Conservation (phyloP, 2,329 filamentous ascomycete species). For the Neopestalotiopsis clavispora region DNA sequence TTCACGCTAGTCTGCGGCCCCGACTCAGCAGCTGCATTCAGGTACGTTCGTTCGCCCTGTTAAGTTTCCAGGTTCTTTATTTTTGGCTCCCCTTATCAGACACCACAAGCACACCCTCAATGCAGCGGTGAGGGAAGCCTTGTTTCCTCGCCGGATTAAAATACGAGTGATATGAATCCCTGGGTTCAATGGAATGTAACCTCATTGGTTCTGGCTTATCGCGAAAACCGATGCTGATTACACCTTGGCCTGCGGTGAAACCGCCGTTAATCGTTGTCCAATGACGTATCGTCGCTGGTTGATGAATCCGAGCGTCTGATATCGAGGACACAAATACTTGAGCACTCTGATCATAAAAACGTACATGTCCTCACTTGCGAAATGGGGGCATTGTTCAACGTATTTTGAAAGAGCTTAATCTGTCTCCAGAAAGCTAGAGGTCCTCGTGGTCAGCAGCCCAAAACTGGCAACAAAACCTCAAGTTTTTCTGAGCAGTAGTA, state of each 20-base stretch:
- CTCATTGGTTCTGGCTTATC: neutral
- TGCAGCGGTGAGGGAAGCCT: neutral
- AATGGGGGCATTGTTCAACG: neutral
- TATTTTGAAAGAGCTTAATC: neutral
- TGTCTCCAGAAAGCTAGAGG: neutral
- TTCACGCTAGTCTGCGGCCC: neutral
- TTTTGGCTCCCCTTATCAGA: constrained; percentile 9
- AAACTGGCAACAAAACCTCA: neutral
- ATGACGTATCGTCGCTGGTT: constrained; percentile 2
- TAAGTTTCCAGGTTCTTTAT: neutral
- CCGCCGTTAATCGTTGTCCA: neutral
- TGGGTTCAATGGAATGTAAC: neutral
- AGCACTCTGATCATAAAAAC: neutral
- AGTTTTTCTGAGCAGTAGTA: neutral
- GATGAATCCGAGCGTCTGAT: neutral
- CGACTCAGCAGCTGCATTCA: neutral
- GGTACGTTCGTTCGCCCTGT: constrained; percentile 4
- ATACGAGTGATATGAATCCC: neutral
- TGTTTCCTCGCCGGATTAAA: neutral
- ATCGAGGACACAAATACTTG: neutral
- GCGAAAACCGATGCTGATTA: neutral
- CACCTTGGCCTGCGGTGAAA: neutral
- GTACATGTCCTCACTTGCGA: neutral
- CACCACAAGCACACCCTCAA: neutral
- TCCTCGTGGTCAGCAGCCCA: neutral